Conservation (phyloP, 495 filamentous ascomycete species). For the Filosporella fistucella region DNA sequence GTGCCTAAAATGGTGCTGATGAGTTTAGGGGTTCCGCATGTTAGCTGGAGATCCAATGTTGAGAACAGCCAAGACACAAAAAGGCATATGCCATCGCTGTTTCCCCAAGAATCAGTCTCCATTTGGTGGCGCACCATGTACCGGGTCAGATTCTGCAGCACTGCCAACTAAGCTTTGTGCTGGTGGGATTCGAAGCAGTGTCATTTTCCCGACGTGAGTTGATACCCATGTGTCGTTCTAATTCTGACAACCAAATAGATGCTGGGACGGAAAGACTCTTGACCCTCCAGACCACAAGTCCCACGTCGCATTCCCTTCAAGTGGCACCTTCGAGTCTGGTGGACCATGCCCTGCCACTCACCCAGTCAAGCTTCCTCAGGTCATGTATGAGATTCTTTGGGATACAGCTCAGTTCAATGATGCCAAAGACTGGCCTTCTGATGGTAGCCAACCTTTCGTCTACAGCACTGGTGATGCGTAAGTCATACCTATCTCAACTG, state of each 20-base stretch:
- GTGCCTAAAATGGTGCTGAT: background rate
- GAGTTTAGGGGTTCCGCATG: slow-evolving; percentile 53
- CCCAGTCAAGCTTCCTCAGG: slow-evolving; percentile 47
- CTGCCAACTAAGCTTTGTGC: slow-evolving; percentile 1
- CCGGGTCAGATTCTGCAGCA: slow-evolving; percentile 23
- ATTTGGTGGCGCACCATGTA: slow-evolving; percentile 48
- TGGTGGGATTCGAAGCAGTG: slow-evolving; percentile 5
- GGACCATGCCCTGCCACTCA: slow-evolving; percentile 43
- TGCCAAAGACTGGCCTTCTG: background rate
- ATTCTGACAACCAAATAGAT: slow-evolving; percentile 28
- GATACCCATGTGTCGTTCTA: background rate
- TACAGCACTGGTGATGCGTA: slow-evolving; percentile 30
- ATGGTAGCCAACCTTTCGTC: slow-evolving; percentile 12
- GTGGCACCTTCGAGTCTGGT: slow-evolving; percentile 34
- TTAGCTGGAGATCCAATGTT: slow-evolving; percentile 32
- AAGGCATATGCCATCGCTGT: slow-evolving; percentile 41
- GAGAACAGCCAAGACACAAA: background rate
- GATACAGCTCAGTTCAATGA: slow-evolving; percentile 1
- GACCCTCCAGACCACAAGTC: slow-evolving; percentile 41
- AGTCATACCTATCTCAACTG: background rate
- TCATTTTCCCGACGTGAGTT: slow-evolving; percentile 6
- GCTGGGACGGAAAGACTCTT: slow-evolving; percentile 78
- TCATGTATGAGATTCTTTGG: slow-evolving; percentile 23
- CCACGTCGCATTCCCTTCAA: slow-evolving; percentile 30
- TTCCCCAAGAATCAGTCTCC: slow-evolving; percentile 35